Evolutionary conservation across 768 basidiomycete genomes (phyloP).

Genomic region (Strobilomyces dryophilus): DNA sequence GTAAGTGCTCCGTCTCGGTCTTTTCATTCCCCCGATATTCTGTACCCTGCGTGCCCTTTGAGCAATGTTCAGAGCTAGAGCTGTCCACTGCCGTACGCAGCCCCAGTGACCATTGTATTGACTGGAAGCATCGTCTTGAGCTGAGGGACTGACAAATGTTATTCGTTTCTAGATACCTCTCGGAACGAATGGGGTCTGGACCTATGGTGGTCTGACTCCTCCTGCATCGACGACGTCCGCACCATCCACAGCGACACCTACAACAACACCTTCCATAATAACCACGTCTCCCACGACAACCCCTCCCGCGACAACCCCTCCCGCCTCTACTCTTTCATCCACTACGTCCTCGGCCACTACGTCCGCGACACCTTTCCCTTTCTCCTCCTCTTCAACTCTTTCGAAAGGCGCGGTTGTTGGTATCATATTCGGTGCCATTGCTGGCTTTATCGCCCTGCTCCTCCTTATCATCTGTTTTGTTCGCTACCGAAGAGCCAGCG

Average conservation of each 20-base stretch:
- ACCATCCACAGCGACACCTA: slow-evolving; percentile 24
- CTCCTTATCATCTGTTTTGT: slow-evolving; percentile 37
- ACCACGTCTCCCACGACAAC: slow-evolving; percentile 26
- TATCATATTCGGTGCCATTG: slow-evolving; percentile 45
- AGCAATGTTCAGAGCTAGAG: neutral
- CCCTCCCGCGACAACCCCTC: slow-evolving; percentile 29
- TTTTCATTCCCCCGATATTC: neutral
- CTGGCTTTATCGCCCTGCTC: slow-evolving; percentile 56
- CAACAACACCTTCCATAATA: slow-evolving; percentile 5
- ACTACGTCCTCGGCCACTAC: slow-evolving; percentile 23
- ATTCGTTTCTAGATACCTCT: slow-evolving; percentile 59
- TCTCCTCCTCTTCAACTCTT: slow-evolving; percentile 28
- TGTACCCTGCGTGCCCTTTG: neutral
- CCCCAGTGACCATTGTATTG: neutral
- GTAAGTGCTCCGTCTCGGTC: slow-evolving; percentile 42
- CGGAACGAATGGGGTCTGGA: slow-evolving; percentile 56
- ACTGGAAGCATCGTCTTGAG: neutral
- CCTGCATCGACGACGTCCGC: slow-evolving; percentile 43
- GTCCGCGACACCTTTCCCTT: slow-evolving; percentile 21
- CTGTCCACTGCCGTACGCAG: neutral
- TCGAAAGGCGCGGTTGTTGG: slow-evolving; percentile 30
- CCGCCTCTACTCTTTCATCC: slow-evolving; percentile 26
- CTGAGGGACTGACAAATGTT: slow-evolving; percentile 11
- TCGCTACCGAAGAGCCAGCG: slow-evolving; percentile 25
- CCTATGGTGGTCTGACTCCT: slow-evolving; percentile 69